Base-by-base conservation (phyloP, 192 early-diverging fungal genomes). In the Allomyces macrogynus region DNA sequence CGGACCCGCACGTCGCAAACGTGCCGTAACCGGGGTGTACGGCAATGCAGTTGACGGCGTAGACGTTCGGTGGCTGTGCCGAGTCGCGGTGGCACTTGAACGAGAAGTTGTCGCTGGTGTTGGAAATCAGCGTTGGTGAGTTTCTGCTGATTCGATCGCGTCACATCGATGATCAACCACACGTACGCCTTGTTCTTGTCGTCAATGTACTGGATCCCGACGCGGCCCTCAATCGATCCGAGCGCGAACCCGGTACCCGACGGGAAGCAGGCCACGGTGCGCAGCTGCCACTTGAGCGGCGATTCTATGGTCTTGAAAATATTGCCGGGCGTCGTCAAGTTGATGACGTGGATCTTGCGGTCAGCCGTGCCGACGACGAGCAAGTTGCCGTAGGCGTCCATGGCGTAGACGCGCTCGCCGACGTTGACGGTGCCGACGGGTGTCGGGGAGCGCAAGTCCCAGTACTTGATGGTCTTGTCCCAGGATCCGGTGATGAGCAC, bases 401-500 rank as follows among this genome's bases (percentile, higher is more conserved):
- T 89, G 0, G 87, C 75, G 70, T 95, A 98, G 62, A 81, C 83
- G 57, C 95, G 84, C 67, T 98, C 95, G 2, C 90, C 89, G 20
- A 96, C 77, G 8, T 69, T 71, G 12, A 91, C 78, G 23, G 78
- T 84, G 12, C 79, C 82, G 23, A 88, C 81, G 1, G 95, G 92
- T 43, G 73, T 74, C 65, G 81, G 85, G 64, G 81, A 78, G 43
- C 93, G 81, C 62, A 87, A 71, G 74, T 98, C 93, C 95, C 95
- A 98, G 72, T 94, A 98, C 78, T 94, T 90, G 63, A 95, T 64
- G 11, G 88, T 92, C 73, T 96, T 96, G 75, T 97, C 95, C 93
- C 92, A 97, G 63, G 87, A 86, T 24, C 88, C 95, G 10, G 95
- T 96, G 2, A 86, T 89, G 24, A 93, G 57, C 54, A 93, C 83